Evolutionary conservation across 2,329 filamentous ascomycete species (phyloP), one percentile per base, ranked within the genome.

Genomic region (Botrytis hyacinthi): DNA sequence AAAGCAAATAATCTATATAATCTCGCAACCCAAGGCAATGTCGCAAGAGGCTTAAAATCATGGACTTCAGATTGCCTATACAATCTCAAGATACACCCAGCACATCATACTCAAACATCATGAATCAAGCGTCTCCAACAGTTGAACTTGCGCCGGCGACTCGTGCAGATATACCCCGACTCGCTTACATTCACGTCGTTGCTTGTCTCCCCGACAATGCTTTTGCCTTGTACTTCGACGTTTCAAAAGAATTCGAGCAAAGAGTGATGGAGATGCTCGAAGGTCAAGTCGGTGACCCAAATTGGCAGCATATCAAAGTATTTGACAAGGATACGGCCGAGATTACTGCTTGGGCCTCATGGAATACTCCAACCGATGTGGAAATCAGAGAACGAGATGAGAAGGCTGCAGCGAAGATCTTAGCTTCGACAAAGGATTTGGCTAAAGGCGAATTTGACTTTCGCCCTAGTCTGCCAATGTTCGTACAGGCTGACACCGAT

Each of bases 161-260:
- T 29, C 20, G 67, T 60, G 22, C 14, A 5, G 67, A 70, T 32
- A 70, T 70, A 8, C 67, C 51, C n/a, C 18, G 51, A 16, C 67
- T 60, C 20, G 32, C 67, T 22, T 20, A 70, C 26, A 46, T 70
- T 0, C 51, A 70, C 22, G 67, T 60, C 16, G n/a, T 70, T 59
- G 37, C 67, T 32, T 70, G 54, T 37, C 54, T 61, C 18, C 54
- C 54, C 26, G 68, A 70, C 12, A 70, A 70, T 46, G 68, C 54
- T 5, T 61, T 70, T 35, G 22, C 68, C 14, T n/a, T 70, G 7
- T 61, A 70, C n/a, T 70, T 69, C 2, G 37, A n/a, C 18, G 61
- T 29, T 32, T 2, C 54, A 4, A 12, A 70, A 29, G 54, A 40
- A 29, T 70, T 70, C 22, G n/a, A 70, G 16, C 32, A 70, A 22